phyloP scores from a whole-genome alignment of 768 basidiomycete genomes.

The Asterophora parasitica region DNA sequence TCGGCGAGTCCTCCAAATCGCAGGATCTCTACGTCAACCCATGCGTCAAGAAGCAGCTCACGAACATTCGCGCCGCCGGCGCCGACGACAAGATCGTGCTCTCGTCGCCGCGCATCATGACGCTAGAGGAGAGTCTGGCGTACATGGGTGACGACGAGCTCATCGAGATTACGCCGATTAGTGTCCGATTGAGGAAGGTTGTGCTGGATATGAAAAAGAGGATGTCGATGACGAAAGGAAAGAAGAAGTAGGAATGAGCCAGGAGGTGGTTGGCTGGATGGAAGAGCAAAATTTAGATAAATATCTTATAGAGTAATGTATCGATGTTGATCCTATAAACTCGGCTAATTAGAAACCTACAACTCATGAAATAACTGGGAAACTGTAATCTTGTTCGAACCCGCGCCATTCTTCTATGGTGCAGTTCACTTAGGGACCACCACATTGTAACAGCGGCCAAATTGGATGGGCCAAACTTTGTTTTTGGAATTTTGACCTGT shows the following conservation, averaged over 20 bases:
- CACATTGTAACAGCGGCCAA: no score
- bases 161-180: slow-evolving; percentile 42
- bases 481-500: no score
- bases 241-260: not conserved
- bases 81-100: slow-evolving; percentile 49
- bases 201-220: slow-evolving; percentile 33
- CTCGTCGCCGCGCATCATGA: slow-evolving; percentile 38
- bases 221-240: slow-evolving; percentile 15
- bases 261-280: no score
- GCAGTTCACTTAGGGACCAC: no score
- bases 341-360: no score
- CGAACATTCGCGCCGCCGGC: slow-evolving; percentile 43
- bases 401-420: no score
- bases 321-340: no score
- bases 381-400: no score
- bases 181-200: slow-evolving; percentile 37
- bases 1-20: slow-evolving; percentile 44
- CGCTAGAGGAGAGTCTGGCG: slow-evolving; percentile 40
- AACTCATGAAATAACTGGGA: no score
- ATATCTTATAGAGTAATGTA: no score
- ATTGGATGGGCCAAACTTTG: no score
- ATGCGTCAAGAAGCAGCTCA: slow-evolving; percentile 44
- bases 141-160: slow-evolving; percentile 49
- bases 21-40: slow-evolving; percentile 46
- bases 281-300: no score